Conservation (phyloP, 2,329 filamentous ascomycete species). For the Arthroderma uncinatum region DNA sequence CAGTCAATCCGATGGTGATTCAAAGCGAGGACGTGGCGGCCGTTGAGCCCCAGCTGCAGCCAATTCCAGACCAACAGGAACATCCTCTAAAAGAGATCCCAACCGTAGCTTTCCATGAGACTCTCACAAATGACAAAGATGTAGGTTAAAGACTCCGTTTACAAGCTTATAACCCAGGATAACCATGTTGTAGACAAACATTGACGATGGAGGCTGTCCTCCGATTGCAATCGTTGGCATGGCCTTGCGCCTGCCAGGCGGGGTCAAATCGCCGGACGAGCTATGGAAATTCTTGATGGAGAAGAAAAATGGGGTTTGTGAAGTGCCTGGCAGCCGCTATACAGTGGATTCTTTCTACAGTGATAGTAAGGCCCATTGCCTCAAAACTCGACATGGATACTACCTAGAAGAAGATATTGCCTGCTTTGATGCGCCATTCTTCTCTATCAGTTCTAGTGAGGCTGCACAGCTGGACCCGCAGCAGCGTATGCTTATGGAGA, state of each 20-base stretch:
- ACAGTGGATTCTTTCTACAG: conserved; percentile 11
- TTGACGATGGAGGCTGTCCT: background rate
- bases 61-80: background rate
- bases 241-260: conserved; percentile 7
- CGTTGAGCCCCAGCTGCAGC: background rate
- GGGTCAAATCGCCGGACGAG: background rate
- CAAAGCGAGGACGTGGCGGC: background rate
- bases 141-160: background rate
- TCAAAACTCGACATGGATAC: conserved; percentile 15
- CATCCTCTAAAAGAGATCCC: background rate
- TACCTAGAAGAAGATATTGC: conserved; percentile 23
- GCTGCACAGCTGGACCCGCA: conserved; percentile 24
- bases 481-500: conserved; percentile 26
- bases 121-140: background rate
- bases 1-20: background rate
- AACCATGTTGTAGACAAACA: background rate
- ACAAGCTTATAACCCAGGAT: background rate
- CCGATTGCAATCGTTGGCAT: conserved; percentile 9
- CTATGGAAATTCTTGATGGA: conserved; percentile 11
- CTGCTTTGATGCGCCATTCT: conserved; percentile 25
- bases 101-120: background rate
- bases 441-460: conserved; percentile 23
- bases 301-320: conserved; percentile 9
- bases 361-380: background rate
- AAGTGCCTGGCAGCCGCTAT: conserved; percentile 13